Evolutionary conservation across 352 stramenopile genomes (phyloP).

Genomic region (Phytophthora fragariae): DNA sequence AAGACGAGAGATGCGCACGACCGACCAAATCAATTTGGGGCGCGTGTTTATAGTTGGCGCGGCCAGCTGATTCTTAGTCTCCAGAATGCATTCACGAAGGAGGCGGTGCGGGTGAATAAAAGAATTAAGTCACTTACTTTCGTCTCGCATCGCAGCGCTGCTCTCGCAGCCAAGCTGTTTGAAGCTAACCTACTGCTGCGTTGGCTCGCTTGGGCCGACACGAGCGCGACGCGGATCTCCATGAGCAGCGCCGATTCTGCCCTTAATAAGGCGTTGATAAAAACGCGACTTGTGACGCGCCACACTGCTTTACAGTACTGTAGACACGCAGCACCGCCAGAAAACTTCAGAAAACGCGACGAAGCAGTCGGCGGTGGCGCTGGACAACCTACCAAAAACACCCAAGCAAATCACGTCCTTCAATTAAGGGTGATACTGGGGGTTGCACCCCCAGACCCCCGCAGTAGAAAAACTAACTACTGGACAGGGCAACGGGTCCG

Average conservation of each 20-base stretch:
- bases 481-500: too few relatives aligned
- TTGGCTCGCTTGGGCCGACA: neutral
- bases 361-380: neutral
- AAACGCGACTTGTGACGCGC: neutral
- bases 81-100: neutral
- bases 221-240: neutral
- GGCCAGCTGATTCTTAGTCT: neutral
- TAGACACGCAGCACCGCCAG: constrained; percentile 33
- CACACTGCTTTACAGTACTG: neutral
- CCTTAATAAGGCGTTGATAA: neutral
- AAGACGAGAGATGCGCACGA: neutral
- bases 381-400: too few relatives aligned
- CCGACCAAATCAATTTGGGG: neutral
- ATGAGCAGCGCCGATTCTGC: neutral
- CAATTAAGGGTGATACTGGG: too few relatives aligned
- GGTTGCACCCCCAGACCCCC: too few relatives aligned
- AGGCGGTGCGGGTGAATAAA: neutral
- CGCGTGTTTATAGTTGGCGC: neutral
- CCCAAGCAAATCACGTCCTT: too few relatives aligned
- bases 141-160: constrained; percentile 1
- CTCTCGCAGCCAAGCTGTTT: neutral
- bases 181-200: neutral
- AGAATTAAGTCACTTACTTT: neutral
- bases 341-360: constrained; percentile 34
- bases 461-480: too few relatives aligned